Base-by-base conservation (phyloP, 1,139 yeast genomes). In the Kazachstania sp. region DNA sequence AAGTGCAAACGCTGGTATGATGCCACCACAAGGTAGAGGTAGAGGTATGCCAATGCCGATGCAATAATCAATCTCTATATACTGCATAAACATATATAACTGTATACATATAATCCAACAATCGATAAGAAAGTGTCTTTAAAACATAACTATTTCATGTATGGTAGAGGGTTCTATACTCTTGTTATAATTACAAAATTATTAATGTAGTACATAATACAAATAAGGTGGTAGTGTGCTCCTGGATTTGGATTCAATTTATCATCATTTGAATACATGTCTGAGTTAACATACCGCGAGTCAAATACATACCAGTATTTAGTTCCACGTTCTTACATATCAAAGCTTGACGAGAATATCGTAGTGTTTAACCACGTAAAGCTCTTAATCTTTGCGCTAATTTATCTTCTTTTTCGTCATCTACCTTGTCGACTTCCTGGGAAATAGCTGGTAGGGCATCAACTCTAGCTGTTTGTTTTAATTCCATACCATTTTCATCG, bases 401-500 rank as follows among this genome's bases (percentile, higher is more conserved):
- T 54, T 74, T 76, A 60, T 90, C 97, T 66, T 92, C 97, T 56
- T 84, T 86, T 54, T 83, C 94, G 53, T 85, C 95, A 39, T 76
- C 71, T 1, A 76, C 74, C 58, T 63, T 36, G 46, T 57, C 56
- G 16, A 53, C 47, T 31, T 56, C 34, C 23, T 54, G 41, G 20
- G 60, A 51, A 20, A 66, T 69, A 41, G 61, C 68, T 29, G 68
- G 71, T 52, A 60, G 77, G 71, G 77, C 85, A 60, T 75, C 74
- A 63, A 83, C 70, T 37, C 86, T 84, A 55, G 67, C 66, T 32
- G 61, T 56, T 41, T 90, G 97, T 59, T 83, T 83, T 73, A 92
- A 74, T 64, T 94, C 98, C 43, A 94, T 72, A 2, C 98, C 98
- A 1, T 97, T 97, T 65, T 92, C 98, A 64, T 94, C 99, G 0